Evolutionary conservation across 305 asterid species (phyloP), one percentile per base, ranked within the genome.

Genomic region (Plantago lanceolata): DNA sequence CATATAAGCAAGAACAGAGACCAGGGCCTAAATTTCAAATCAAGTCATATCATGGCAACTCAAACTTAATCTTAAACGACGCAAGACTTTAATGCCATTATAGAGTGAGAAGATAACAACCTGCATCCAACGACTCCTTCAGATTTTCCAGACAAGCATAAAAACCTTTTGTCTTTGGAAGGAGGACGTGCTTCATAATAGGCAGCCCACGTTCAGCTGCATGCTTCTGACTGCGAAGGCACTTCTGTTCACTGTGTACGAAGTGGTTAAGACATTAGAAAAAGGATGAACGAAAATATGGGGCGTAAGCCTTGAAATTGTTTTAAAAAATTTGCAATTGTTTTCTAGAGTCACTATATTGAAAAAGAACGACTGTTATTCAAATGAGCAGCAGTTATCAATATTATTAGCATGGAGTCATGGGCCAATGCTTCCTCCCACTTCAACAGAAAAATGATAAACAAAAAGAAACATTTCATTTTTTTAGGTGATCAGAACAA

Each of bases 71-170:
- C 1, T 1, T 24, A 24, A 24, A 24, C 15, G 11, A 11, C 45
- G 3, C 14, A 40, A 40, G 45, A 40, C 11, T 40, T 15, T 15
- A 40, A 40, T 40, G 45, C 45, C 2, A 8, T 12, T 40, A 40
- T 11, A 40, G 15, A 12, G 45, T 40, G 14, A 9, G 15, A 40
- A 12, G 45, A 40, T 40, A 49, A 16, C 31, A 61, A 85, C 92
- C 88, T 82, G 91, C 88, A 33, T 76, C 80, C 68, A 76, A 61
- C 11, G 80, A 72, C 13, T 51, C 57, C 28, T 26, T 51, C n/a
- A 51, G 57, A 13, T 19, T 51, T 26, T 19, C 57, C 31, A 51
- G 14, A 51, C 57, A 51, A 51, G 31, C 31, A 51, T 51, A 19
- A 15, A 51, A 51, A 14, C 57, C 57, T 51, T 14, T 51, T 9